Evolutionary conservation across 345 rosid genomes (phyloP), one percentile per base, ranked within the genome.

Genomic region (Linum lewisii): DNA sequence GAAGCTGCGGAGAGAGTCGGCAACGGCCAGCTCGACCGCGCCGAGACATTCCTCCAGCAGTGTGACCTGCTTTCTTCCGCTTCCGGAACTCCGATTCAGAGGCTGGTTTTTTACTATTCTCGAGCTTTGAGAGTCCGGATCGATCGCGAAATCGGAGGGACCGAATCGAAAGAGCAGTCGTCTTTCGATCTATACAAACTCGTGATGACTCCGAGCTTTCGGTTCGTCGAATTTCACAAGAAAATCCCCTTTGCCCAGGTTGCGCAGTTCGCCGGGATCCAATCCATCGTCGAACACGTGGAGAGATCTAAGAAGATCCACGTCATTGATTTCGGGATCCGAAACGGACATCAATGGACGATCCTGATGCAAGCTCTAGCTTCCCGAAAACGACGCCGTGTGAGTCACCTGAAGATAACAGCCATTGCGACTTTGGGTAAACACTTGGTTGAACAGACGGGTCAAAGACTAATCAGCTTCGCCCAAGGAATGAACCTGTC

Each of bases 361-460:
- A 20, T 69, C 26, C 61, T 83, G 64, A 75, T 81, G 79, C 82
- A 81, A 66, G 82, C 89, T 63, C 78, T 81, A 13, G 67, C 70
- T 7, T 58, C 75, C 22, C 65, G 68, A 38, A 50, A 52, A 2
- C 67, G 66, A 21, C 61, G 44, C 25, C 64, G 70, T 5, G 14
- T 77, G 34, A 75, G 75, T 68, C 84, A 72, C 45, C 71, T 81
- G 49, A 84, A 68, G 66, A 69, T 79, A 24, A 74, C 86, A 7
- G 79, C 84, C 1, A 37, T 79, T 0, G 78, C 76, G 50, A 72
- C 71, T 11, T 50, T 29, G 9, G 59, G 54, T 4, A 62, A 62
- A 23, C 25, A 71, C 9, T 6, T 54, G 45, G 50, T 74, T 1
- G 78, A 72, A 47, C 78, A 67, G 0, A 73, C 47, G 47, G 47